Base-by-base conservation (phyloP, 495 filamentous ascomycete genomes). In the Lineolata rhizophorae region DNA sequence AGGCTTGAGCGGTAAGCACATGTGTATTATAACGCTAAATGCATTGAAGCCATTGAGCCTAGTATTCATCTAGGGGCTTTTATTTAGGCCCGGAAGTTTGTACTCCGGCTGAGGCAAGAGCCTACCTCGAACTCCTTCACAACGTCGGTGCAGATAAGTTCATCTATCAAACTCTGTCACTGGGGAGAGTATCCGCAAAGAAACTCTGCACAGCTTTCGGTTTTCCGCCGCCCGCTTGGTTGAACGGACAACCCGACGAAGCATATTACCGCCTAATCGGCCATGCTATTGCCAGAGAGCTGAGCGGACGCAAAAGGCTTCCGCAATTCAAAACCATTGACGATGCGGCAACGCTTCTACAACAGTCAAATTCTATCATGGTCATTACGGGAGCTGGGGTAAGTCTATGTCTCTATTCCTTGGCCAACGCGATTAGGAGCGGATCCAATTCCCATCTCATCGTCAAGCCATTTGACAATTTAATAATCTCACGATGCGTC, bases 121-220 rank as follows among this genome's bases (percentile, higher is more conserved):
- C 56, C 4, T 78, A 65, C 48, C 67, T 77, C 32, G 60, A 73
- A 30, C 64, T 72, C 13, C 56, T 94, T 12, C 72, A 78, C 41
- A 60, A 67, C 17, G 53, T 84, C 37, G 85, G 84, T 3, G 73
- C 74, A 28, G 66, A 70, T 29, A 61, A 68, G 11, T 93, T 94
- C 51, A 61, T 80, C 34, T 57, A 67, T 36, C 61, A 70, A 36
- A 83, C 76, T 8, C 62, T 94, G 34, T 65, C 68, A 22, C 58
- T 62, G 16, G 67, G 69, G 10, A 55, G 56, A 17, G 66, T 85
- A 37, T 69, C 75, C 1, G 79, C 75, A 15, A 77, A 75, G 54
- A 87, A 80, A 51, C 58, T 97, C 14, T 70, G 83, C 39, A 87
- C 81, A 4, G 87, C 85, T n/a, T 97, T 97, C 55, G 76, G 77